Base-by-base conservation (phyloP, 1,284 basidiomycete species). In the Leucoagaricus sp. region DNA sequence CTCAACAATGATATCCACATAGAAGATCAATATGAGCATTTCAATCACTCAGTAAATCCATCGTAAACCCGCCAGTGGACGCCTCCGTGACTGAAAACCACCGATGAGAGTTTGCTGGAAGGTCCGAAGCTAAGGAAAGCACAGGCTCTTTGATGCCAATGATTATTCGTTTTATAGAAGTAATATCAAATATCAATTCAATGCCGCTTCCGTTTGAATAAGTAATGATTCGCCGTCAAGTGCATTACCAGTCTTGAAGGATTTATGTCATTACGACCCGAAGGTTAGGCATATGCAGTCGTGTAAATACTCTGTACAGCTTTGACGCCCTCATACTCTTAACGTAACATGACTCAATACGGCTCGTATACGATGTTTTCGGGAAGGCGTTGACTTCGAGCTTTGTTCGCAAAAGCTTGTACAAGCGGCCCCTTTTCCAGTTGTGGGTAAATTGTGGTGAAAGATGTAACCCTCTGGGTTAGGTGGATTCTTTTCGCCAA, bases 321-420 rank as follows among this genome's bases (percentile, higher is more conserved):
- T 15, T 21, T 17, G 0, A 26, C 36, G 26, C 44, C 13, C n/a
- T n/a, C n/a, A n/a, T n/a, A n/a, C n/a, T n/a, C n/a, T 17, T 50
- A 26, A 50, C 49, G 49, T 50, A 50, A 50, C 5, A 19, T 9
- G 36, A 25, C 34, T 41, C 21, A 29, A 28, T 28, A 2, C 21
- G 23, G 10, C 48, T 15, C n/a, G 34, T 21, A n/a, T n/a, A 41
- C 49, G 38, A 50, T 50, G 49, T 41, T 29, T 50, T 50, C 49
- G 38, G 48, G 49, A 5, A 29, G n/a, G n/a, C 17, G 41, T 5
- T 40, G 41, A 19, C 36, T 38, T 8, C 8, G 17, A 38, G 36
- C 36, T 38, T 38, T 38, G 36, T 38, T 38, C 36, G 36, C 36
- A 13, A 38, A 13, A n/a, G n/a, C 4, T 13, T 38, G 36, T 10